These are phyloP conservation scores for Eucalyptus decipiens DNA, from an alignment of 345 rosid genomes.

Conservation along the genomic window DNA sequence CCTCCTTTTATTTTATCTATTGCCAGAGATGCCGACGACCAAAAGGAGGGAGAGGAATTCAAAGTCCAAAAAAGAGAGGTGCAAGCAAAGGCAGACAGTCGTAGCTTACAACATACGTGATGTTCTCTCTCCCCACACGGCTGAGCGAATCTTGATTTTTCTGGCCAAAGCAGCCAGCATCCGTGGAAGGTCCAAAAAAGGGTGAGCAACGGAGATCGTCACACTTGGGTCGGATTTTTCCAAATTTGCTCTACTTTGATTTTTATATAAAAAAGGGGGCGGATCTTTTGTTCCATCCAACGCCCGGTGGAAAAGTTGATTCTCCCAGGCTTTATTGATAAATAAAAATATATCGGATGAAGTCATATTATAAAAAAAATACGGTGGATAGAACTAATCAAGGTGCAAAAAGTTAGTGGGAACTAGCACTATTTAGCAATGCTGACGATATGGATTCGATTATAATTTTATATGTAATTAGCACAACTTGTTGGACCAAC, in stretches of 20 bases:
- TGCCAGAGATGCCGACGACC: background rate
- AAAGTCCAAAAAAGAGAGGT: background rate
- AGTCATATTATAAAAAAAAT: background rate
- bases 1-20: background rate
- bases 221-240: background rate
- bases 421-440: background rate
- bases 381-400: fast-evolving
- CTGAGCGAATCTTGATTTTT: background rate
- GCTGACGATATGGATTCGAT: background rate
- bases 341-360: background rate
- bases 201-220: background rate
- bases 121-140: background rate
- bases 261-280: background rate
- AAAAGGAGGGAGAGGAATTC: background rate
- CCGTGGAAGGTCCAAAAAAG: background rate
- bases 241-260: background rate
- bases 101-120: background rate
- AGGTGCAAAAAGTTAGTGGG: background rate
- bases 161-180: background rate
- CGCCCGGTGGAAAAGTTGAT: background rate
- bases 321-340: background rate
- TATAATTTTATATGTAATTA: background rate
- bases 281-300: background rate
- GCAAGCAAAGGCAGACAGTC: background rate
- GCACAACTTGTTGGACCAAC: background rate